phyloP scores from a whole-genome alignment of 75 land plant species.

The Adiantum capillusveneris region DNA sequence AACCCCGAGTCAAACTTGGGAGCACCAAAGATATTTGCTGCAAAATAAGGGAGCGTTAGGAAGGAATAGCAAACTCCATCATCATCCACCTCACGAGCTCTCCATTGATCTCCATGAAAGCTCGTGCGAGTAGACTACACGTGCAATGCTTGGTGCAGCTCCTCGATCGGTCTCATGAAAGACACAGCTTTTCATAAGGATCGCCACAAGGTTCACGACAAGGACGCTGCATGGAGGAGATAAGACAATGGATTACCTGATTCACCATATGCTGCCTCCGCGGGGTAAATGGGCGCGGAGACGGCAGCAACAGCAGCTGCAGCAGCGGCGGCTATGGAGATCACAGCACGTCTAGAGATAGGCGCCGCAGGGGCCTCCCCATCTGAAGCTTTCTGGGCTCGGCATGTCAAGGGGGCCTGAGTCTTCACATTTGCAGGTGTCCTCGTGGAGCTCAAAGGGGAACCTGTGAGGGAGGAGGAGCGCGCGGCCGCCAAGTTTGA shows the following conservation, averaged over 20 bases:
- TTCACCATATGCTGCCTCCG: conserved; percentile 94
- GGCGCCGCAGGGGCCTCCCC: background rate
- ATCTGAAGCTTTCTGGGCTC: background rate
- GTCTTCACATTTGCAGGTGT: background rate
- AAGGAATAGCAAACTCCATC: background rate
- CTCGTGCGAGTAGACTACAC: background rate
- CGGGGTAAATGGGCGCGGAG: conserved; percentile 54
- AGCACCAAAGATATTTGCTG: conserved; percentile 88
- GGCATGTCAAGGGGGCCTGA: background rate
- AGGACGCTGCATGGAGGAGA: background rate
- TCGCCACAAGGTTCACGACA: background rate
- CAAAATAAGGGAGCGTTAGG: background rate
- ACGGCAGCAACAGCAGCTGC: conserved; percentile 34
- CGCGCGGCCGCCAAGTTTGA: background rate
- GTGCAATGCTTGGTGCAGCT: background rate
- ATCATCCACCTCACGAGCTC: no score
- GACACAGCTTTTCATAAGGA: background rate
- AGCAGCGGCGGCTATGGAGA: background rate
- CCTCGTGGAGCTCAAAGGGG: background rate
- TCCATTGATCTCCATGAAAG: no score
- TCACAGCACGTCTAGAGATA: background rate
- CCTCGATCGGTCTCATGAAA: background rate
- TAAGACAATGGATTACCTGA: conserved; percentile 80
- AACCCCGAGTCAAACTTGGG: conserved; percentile 79
- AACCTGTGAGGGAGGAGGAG: background rate